Evolutionary conservation across 345 rosid genomes (phyloP), one percentile per base, ranked within the genome.

Genomic region (Cardamine occulta): DNA sequence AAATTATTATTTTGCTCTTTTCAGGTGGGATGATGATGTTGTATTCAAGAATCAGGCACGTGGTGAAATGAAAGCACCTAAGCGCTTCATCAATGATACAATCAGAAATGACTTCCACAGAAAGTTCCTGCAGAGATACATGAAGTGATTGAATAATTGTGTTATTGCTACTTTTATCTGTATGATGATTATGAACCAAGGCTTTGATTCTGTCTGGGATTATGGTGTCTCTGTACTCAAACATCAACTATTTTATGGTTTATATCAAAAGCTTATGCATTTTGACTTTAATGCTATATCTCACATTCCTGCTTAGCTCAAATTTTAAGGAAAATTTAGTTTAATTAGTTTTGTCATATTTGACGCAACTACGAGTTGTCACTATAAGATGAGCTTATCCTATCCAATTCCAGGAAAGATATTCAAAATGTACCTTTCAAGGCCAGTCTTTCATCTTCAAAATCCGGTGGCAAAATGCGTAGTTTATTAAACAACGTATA

Each of bases 11-110:
- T 35, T 31, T 31, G 5, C 48, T 58, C 8, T 64, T 39, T 34
- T 76, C 80, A 95, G 99, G 85, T 95, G 99, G 99, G 99, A 95
- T 40, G 99, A 95, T 51, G 99, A 95, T 86, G 99, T 95, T 70
- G 97, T 92, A 6, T 92, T 95, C 85, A 95, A 92, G 89, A 95
- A 95, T 77, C 99, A 95, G 85, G 86, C 99, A 14, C 92, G 99
- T 31, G 99, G 98, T 23, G 99, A 92, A 85, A 85, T 86, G 70
- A 95, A 92, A 88, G 72, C 94, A 37, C 88, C 90, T 0, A 95
- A 95, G 86, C 98, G 98, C 81, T 92, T 95, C 88, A 92, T 92
- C 84, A 95, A 95, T 63, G 99, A 92, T 83, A 95, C 99, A 23
- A 90, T 92, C 39, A 87, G 99, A 74, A 95, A 77, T 67, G 99